Conservation (phyloP, 2,329 filamentous ascomycete species). For the Phaeoacremonium minimum region DNA sequence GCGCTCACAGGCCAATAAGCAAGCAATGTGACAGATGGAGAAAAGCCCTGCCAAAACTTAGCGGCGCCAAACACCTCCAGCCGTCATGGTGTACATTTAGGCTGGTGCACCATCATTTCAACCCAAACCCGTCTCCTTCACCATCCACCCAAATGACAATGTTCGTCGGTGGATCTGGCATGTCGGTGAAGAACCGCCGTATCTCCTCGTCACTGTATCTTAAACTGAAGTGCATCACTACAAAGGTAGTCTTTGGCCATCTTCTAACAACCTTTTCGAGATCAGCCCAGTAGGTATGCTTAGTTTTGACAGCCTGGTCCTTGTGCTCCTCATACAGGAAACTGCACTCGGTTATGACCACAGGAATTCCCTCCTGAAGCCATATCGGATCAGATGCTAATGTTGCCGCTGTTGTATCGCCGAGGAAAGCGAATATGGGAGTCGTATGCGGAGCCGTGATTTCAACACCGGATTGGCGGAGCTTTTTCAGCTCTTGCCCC, state of each 20-base stretch:
- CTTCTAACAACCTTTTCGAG: conserved; percentile 36
- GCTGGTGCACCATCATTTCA: too few species aligned
- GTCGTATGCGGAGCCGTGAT: conserved; percentile 32
- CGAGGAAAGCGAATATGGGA: conserved; percentile 42
- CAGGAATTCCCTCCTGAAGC: conserved; percentile 31
- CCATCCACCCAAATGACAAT: conserved; percentile 44
- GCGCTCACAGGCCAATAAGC: too few species aligned
- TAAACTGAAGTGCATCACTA: conserved; percentile 43
- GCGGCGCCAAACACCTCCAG: too few species aligned
- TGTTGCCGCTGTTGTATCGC: conserved; percentile 37
- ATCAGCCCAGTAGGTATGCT: conserved; percentile 42
- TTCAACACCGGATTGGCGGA: conserved; percentile 29
- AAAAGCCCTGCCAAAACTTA: too few species aligned
- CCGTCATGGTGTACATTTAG: too few species aligned
- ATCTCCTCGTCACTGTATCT: conserved; percentile 36
- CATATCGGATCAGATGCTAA: conserved; percentile 33
- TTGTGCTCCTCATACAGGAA: conserved; percentile 39
- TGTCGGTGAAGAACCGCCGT: conserved; percentile 31
- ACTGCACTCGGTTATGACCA: conserved; percentile 46
- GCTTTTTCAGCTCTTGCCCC: conserved; percentile 28
- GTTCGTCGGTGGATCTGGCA: conserved; percentile 32
- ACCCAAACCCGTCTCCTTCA: too few species aligned
- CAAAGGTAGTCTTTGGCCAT: conserved; percentile 37
- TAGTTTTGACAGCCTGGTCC: conserved; percentile 37
- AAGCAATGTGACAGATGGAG: too few species aligned